Base-by-base conservation (phyloP, 306 rosid species). In the Medicago arabica region DNA sequence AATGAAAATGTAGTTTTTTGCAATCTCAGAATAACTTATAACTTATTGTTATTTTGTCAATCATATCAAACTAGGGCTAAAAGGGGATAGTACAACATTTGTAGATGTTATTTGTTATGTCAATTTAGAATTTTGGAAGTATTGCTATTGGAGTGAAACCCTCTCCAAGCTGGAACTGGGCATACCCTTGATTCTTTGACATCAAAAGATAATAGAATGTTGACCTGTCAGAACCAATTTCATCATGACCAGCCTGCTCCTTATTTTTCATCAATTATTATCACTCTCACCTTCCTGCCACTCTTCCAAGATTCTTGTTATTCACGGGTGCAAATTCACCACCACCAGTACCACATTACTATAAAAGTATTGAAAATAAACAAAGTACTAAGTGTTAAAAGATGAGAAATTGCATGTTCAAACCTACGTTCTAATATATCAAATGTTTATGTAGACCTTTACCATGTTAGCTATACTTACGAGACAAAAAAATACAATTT, bases 171-270 rank as follows among this genome's bases (percentile, higher is more conserved):
- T 68, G 75, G 74, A 21, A 44, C 1, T 18, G n/a, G 63, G 8
- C 69, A 59, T 44, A 2, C 65, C 13, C 16, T 76, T 81, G 85
- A 76, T 64, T 63, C 49, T 61, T 64, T 54, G 83, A 80, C 87
- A 83, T 78, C 54, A 80, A 77, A 77, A 83, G 75, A 36, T 9
- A 38, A 47, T 17, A 58, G 9, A 44, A 66, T 74, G 66, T 71
- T 83, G 82, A 83, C 84, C 79, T 75, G 82, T 57, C 81, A 28
- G 78, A 44, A 78, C 58, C 17, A 62, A 10, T 21, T 70, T 78
- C 71, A 57, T 75, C 43, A 51, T 82, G 34, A 58, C 38, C 63
- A 10, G 55, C 16, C 67, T 75, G 77, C 62, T 28, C 80, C 63
- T 67, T 50, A 38, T 77, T 43, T 38, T 54, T 80, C 51, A 44